Conservation (phyloP, 139 green algal species). For the Gonium pectorale region DNA sequence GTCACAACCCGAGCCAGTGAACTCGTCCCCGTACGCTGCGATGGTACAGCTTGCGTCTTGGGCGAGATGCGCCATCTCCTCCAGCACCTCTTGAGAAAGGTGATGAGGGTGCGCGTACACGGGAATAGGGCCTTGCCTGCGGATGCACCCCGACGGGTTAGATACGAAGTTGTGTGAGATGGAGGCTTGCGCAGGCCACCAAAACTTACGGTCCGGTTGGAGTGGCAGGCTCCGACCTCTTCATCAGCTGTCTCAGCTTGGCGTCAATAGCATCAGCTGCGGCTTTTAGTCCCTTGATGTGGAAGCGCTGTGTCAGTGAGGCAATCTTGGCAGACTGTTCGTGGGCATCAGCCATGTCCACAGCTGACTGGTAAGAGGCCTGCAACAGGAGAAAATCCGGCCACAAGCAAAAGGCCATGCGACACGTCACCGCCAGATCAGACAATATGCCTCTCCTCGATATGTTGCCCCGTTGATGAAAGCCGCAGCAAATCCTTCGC, state of each 20-base stretch:
- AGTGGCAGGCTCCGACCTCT: too few relatives aligned
- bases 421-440: too few relatives aligned
- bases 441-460: too few relatives aligned
- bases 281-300: background rate
- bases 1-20: background rate
- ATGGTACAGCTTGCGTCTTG: background rate
- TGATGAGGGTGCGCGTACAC: too few relatives aligned
- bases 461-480: too few relatives aligned
- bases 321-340: slow-evolving; percentile 10
- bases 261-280: background rate
- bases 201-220: background rate
- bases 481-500: too few relatives aligned
- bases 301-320: background rate
- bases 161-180: too few relatives aligned
- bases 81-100: background rate
- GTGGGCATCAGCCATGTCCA: slow-evolving; percentile 27
- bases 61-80: background rate
- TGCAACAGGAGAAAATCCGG: background rate
- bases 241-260: too few relatives aligned
- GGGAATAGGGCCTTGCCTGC: too few relatives aligned
- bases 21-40: background rate
- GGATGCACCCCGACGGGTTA: too few relatives aligned
- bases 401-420: too few relatives aligned
- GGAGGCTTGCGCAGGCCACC: too few relatives aligned
- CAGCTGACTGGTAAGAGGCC: slow-evolving; percentile 15